These are phyloP conservation scores for Dothistroma pini DNA, from an alignment of 2,329 filamentous ascomycete species.

Conservation along the genomic window DNA sequence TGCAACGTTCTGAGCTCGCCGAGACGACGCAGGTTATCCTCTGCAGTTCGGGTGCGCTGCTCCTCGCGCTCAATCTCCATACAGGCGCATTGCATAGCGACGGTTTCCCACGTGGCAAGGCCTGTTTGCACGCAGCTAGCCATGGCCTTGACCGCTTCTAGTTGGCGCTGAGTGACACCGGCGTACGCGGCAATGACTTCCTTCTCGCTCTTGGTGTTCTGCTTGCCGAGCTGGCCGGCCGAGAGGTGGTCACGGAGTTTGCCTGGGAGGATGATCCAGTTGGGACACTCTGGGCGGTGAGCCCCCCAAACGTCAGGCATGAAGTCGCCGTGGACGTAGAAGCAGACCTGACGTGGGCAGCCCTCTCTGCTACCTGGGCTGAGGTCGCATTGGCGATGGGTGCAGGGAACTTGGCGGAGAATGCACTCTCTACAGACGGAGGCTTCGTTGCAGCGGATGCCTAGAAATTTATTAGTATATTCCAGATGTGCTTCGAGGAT, in stretches of 20 bases:
- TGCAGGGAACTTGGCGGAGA: constrained; percentile 18
- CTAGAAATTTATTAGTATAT: constrained; percentile 3
- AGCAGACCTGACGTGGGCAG: constrained; percentile 20
- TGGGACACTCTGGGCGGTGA: constrained; percentile 16
- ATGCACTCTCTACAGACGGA: constrained; percentile 22
- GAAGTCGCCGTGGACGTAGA: constrained; percentile 20
- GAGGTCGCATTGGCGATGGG: constrained; percentile 18
- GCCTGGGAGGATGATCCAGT: constrained; percentile 20
- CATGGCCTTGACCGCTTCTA: constrained; percentile 6
- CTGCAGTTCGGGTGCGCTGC: neutral
- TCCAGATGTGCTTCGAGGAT: neutral
- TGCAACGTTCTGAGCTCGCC: neutral
- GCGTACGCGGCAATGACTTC: constrained; percentile 9
- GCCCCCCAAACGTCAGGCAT: constrained; percentile 21
- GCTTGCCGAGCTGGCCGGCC: constrained; percentile 13
- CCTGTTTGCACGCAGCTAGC: constrained; percentile 8
- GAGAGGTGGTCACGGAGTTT: constrained; percentile 16
- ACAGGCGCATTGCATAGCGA: constrained; percentile 7
- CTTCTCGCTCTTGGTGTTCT: constrained; percentile 5
- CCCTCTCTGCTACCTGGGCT: constrained; percentile 12
- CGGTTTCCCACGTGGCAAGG: constrained; percentile 15
- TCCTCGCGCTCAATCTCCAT: constrained; percentile 9
- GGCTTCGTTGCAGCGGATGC: constrained; percentile 23
- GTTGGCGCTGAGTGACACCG: constrained; percentile 10
- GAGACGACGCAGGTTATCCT: constrained; percentile 2